phyloP scores from a whole-genome alignment of 1,139 yeast genomes.

The Arxiozyma slooffiae region DNA sequence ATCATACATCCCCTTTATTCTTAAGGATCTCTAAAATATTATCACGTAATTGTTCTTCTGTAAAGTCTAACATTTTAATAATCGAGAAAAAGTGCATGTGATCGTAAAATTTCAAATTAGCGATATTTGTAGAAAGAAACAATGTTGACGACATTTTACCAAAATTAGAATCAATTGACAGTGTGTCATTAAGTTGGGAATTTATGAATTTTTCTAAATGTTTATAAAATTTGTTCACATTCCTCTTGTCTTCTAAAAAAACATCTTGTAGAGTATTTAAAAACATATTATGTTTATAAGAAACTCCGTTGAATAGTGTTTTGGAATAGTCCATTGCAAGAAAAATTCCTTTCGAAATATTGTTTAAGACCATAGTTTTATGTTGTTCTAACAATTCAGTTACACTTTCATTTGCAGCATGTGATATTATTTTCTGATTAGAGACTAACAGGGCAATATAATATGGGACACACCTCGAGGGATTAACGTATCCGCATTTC shows the following conservation, averaged over 20 bases:
- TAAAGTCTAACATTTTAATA: conserved; percentile 16
- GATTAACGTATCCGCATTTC: conserved; percentile 63
- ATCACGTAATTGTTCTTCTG: conserved; percentile 22
- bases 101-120: conserved; percentile 14
- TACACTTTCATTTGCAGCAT: conserved; percentile 46
- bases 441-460: conserved; percentile 63
- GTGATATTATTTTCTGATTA: conserved; percentile 35
- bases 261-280: conserved; percentile 13
- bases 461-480: conserved; percentile 57
- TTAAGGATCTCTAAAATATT: conserved; percentile 13
- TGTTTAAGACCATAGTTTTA: conserved; percentile 59
- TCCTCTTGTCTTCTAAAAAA: conserved; percentile 14
- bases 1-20: not conserved
- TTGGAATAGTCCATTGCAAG: conserved; percentile 42
- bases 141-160: conserved; percentile 11
- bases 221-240: conserved; percentile 14
- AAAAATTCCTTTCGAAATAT: conserved; percentile 56
- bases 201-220: conserved; percentile 13
- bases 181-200: conserved; percentile 8
- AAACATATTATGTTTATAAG: conserved; percentile 20
- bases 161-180: conserved; percentile 4
- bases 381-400: conserved; percentile 49
- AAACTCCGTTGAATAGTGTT: conserved; percentile 7
- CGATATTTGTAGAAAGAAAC: conserved; percentile 19
- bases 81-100: conserved; percentile 18